Evolutionary conservation across 192 early-diverging fungal species (phyloP), one percentile per base, ranked within the genome.

Genomic region (Kappamyces sp.): DNA sequence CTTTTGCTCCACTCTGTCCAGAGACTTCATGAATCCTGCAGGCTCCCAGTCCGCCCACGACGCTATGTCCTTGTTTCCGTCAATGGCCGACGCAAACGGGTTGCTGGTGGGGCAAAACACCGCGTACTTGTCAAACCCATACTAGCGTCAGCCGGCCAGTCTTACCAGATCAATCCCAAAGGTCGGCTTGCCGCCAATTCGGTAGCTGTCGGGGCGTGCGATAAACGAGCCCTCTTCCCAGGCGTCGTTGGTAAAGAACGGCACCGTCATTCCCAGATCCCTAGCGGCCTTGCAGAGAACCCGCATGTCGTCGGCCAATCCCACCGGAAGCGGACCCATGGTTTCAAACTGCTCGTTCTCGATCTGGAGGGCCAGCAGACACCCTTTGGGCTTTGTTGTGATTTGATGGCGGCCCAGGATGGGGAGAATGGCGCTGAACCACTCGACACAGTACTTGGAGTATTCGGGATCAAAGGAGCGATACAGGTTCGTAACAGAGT

Each of bases 221-320:
- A 86, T 69, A 61, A 77, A 88, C 1, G 79, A 77, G 33, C 83
- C 87, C 47, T 78, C 68, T 64, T 89, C 87, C 64, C 79, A 82
- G 0, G 77, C 83, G 65, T 94, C 89, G 67, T 94, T 94, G 15
- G 88, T 90, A 52, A 89, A 88, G n/a, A 94, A 68, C 10, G 91
- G 91, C 1, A 87, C 84, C 8, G 81, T 86, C 15, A 91, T 86
- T 2, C 82, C 75, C 42, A 80, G 78, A 67, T 91, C 86, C 33
- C 89, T 74, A 2, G 88, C 86, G 59, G 83, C 81, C 52, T 87
- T 84, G 10, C 84, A 79, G 49, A 94, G 71, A 3, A 87, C 70
- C 1, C 86, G 67, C 74, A 90, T 92, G 55, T 94, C 88, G 66
- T 94, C 90, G 51, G 82, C 80, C 35, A 87, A 66, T 1, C 87